A percentile compares a stretch with the other conserved stretches of the same genome.
These are phyloP conservation scores for Narthecium ossifragum DNA, from an alignment of 106 monocot genomes.

Conservation along the genomic window DNA sequence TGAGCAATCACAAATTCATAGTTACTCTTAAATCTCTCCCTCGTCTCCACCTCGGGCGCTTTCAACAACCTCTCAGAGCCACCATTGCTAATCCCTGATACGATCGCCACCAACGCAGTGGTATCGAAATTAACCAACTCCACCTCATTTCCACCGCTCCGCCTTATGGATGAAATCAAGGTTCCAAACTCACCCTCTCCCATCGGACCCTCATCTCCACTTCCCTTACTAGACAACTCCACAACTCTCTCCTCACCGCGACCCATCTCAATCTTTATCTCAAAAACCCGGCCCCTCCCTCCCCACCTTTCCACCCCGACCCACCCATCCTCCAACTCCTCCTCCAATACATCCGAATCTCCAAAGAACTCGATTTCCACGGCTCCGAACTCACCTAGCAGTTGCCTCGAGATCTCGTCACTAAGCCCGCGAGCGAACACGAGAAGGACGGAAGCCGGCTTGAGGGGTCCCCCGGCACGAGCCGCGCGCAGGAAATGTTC, in stretches of 20 bases:
- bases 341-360: slow-evolving; percentile 29
- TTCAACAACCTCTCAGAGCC: slow-evolving; percentile 33
- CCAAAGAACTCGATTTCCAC: slow-evolving; percentile 19
- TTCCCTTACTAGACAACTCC: too few species aligned
- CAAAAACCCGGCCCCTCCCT: slow-evolving; percentile 22
- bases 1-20: slow-evolving; percentile 86
- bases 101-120: slow-evolving; percentile 81
- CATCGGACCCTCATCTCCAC: slow-evolving; percentile 1
- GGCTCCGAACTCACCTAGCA: slow-evolving; percentile 47
- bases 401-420: slow-evolving; percentile 11
- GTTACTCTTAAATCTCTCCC: slow-evolving; percentile 65
- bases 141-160: not conserved
- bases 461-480: slow-evolving; percentile 20
- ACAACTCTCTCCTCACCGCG: not conserved
- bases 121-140: slow-evolving; percentile 86
- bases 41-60: slow-evolving; percentile 33
- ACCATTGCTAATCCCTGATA: slow-evolving; percentile 96
- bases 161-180: slow-evolving; percentile 28
- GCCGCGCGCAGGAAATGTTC: slow-evolving; percentile 24
- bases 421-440: slow-evolving; percentile 67
- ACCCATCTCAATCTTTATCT: slow-evolving; percentile 28
- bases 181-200: slow-evolving; percentile 24
- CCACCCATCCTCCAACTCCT: slow-evolving; percentile 41
- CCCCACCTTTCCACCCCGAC: slow-evolving; percentile 15
- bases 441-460: slow-evolving; percentile 36